Evolutionary conservation across 1,284 basidiomycete species (phyloP).

Genomic region (Flammula alnicola): DNA sequence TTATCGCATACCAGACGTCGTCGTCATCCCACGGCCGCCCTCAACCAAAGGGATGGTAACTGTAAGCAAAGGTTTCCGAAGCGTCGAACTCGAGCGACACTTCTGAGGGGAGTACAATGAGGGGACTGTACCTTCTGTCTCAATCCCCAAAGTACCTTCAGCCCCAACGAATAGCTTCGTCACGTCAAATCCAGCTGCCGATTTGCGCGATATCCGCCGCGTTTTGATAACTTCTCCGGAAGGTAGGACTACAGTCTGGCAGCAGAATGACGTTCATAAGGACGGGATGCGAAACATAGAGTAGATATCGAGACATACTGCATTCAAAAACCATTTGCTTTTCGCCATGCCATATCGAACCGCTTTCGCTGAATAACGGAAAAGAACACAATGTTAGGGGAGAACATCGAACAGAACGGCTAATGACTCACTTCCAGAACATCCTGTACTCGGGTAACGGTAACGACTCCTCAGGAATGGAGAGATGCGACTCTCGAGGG

Average conservation of each 20-base stretch:
- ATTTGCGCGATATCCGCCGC: constrained; percentile 82
- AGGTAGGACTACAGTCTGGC: constrained; percentile 84
- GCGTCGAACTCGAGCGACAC: no score
- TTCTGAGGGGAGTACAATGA: no score
- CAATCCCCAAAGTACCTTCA: constrained; percentile 91
- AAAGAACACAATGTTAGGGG: constrained; percentile 2
- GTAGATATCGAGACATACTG: constrained; percentile 45
- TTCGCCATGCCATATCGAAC: constrained; percentile 88
- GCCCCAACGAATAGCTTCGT: constrained; percentile 86
- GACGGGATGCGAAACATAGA: neutral
- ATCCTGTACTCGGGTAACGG: constrained; percentile 84
- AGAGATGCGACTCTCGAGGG: no score
- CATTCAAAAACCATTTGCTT: constrained; percentile 85
- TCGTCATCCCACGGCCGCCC: no score
- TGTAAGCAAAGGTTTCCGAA: no score
- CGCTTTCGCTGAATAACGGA: constrained; percentile 74
- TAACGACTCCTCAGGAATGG: no score
- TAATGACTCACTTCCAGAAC: constrained; percentile 67
- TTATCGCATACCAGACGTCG: no score
- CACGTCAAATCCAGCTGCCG: constrained; percentile 87
- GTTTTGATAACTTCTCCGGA: constrained; percentile 95
- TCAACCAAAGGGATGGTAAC: no score
- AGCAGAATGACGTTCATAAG: neutral
- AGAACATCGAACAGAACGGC: constrained; percentile 17
- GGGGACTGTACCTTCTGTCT: constrained; percentile 90